Conservation (phyloP, 768 basidiomycete species). For the Podaxis sp. region DNA sequence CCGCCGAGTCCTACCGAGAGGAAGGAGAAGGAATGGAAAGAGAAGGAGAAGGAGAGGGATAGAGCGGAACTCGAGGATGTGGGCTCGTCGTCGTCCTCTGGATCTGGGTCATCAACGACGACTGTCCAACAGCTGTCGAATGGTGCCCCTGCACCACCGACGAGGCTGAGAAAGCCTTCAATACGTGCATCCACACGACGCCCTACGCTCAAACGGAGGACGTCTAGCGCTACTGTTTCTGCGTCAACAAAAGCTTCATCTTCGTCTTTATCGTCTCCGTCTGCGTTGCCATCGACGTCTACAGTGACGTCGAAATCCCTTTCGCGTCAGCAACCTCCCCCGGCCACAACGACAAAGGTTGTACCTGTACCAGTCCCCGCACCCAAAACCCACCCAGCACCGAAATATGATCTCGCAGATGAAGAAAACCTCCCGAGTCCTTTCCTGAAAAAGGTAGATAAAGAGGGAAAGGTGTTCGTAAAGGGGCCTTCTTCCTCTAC, state of each 20-base stretch:
- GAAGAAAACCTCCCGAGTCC: constrained; percentile 86
- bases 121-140: constrained; percentile 2
- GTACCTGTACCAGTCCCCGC: constrained; percentile 21
- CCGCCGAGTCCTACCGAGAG: constrained; percentile 46
- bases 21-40: constrained; percentile 34
- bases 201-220: constrained; percentile 18
- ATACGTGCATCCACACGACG: constrained; percentile 39
- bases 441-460: constrained; percentile 53
- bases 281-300: constrained; percentile 13
- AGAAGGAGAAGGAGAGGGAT: constrained; percentile 16
- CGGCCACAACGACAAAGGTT: background rate
- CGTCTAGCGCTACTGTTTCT: constrained; percentile 13
- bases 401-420: constrained; percentile 66
- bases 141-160: background rate
- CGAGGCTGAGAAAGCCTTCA: constrained; percentile 25
- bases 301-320: constrained; percentile 14
- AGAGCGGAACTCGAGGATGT: constrained; percentile 7
- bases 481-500: background rate
- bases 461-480: background rate
- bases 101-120: constrained; percentile 3
- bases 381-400: constrained; percentile 23
- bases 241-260: constrained; percentile 4
- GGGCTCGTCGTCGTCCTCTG: constrained; percentile 13
- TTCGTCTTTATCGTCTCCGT: constrained; percentile 11
- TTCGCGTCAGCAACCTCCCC: constrained; percentile 6